Percentiles rank a stretch among this genome's conserved stretches.
phyloP scores from a whole-genome alignment of 208 protist species.

The Wallacemonas rigidus region DNA sequence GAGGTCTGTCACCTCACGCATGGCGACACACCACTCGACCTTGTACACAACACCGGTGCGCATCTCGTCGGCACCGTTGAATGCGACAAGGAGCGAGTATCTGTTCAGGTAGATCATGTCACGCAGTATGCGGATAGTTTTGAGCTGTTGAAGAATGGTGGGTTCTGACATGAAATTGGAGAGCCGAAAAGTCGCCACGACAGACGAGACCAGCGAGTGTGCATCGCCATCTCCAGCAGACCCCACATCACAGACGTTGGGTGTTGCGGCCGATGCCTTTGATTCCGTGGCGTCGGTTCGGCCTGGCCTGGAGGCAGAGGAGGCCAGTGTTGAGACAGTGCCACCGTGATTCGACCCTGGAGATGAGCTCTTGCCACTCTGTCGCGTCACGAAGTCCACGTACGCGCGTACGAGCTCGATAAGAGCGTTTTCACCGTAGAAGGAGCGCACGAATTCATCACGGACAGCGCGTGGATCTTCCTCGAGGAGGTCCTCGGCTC shows the following conservation, averaged over 20 bases:
- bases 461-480: conserved; percentile 24
- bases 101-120: conserved; percentile 77
- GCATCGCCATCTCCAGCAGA: neutral
- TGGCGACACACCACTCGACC: conserved; percentile 80
- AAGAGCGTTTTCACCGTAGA: conserved; percentile 23
- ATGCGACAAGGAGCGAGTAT: conserved; percentile 74
- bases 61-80: conserved; percentile 70
- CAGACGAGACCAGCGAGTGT: too few species aligned
- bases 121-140: conserved; percentile 54
- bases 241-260: too few species aligned
- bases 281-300: too few species aligned
- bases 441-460: conserved; percentile 44
- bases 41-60: conserved; percentile 80
- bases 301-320: too few species aligned
- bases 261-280: too few species aligned
- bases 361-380: neutral
- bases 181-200: neutral
- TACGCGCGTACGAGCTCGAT: conserved; percentile 8
- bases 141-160: conserved; percentile 45
- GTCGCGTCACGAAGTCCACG: conserved; percentile 6
- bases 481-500: conserved; percentile 7
- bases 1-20: conserved; percentile 65
- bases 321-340: too few species aligned
- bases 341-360: too few species aligned
- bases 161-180: conserved; percentile 22